Evolutionary conservation across 768 basidiomycete genomes (phyloP).

Genomic region (Aureoboletus auriporus): DNA sequence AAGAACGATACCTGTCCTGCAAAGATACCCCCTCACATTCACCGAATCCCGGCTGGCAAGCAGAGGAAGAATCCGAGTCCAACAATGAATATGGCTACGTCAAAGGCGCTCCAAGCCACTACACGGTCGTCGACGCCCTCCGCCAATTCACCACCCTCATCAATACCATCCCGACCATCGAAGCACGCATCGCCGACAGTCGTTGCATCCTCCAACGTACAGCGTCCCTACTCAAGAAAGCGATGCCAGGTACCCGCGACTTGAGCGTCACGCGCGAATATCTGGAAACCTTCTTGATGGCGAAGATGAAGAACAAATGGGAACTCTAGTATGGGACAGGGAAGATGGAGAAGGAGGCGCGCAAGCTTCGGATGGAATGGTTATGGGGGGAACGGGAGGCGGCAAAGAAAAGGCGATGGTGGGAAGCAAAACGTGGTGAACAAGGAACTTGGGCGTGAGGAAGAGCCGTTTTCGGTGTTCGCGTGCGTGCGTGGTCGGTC

Average conservation of each 20-base stretch:
- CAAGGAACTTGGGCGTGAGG: conserved; percentile 4
- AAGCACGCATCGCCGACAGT: conserved; percentile 19
- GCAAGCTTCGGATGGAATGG: conserved; percentile 25
- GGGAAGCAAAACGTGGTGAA: conserved; percentile 11
- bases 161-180: conserved; percentile 18
- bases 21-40: neutral
- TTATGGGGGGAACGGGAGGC: conserved; percentile 19
- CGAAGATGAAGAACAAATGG: conserved; percentile 25
- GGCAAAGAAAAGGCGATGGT: conserved; percentile 16
- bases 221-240: conserved; percentile 9
- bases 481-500: conserved; percentile 13
- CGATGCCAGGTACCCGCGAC: conserved; percentile 16
- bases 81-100: neutral
- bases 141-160: conserved; percentile 23
- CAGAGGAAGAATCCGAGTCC: neutral
- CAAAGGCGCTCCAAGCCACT: conserved; percentile 16
- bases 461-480: conserved; percentile 20
- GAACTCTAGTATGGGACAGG: conserved; percentile 31
- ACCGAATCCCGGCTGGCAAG: conserved; percentile 1
- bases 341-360: conserved; percentile 16
- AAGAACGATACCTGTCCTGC: neutral
- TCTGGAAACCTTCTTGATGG: conserved; percentile 22
- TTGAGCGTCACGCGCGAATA: conserved; percentile 19
- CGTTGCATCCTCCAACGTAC: conserved; percentile 17
- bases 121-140: conserved; percentile 25